phyloP scores from a whole-genome alignment of 441 rosid species.

The Brassica hybrid region DNA sequence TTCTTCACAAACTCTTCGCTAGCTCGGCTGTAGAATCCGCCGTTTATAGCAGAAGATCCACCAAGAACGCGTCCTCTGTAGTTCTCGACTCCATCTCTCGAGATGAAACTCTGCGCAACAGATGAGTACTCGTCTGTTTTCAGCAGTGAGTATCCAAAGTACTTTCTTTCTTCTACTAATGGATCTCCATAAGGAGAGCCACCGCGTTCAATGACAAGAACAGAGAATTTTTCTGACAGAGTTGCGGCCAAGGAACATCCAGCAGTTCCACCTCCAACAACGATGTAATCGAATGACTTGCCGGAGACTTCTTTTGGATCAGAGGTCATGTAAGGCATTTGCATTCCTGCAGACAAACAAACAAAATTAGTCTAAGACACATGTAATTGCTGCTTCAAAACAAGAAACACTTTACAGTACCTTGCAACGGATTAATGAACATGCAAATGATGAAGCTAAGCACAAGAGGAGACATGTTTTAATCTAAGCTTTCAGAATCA shows the following conservation, averaged over 20 bases:
- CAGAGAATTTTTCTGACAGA: conserved; percentile 63
- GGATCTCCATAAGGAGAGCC: conserved; percentile 73
- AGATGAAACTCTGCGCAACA: conserved; percentile 61
- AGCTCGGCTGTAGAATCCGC: conserved; percentile 79
- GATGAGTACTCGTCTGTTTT: conserved; percentile 64
- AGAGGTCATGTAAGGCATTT: conserved; percentile 62
- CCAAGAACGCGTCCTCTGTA: conserved; percentile 74
- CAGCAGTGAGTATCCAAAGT: conserved; percentile 61
- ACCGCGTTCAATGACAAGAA: conserved; percentile 69
- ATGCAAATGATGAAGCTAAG: conserved; percentile 28
- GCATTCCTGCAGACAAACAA: conserved; percentile 20
- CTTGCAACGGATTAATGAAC: conserved; percentile 27
- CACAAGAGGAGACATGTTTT: conserved; percentile 34
- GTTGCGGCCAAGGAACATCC: conserved; percentile 78
- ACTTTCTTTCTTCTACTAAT: conserved; percentile 43
- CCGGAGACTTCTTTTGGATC: conserved; percentile 61
- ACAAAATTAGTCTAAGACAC: no score
- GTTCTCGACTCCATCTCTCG: conserved; percentile 59
- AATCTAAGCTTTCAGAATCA: not conserved
- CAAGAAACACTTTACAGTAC: not conserved
- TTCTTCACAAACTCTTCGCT: conserved; percentile 54
- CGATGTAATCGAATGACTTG: conserved; percentile 69
- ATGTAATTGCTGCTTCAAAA: no score
- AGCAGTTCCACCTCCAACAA: conserved; percentile 77
- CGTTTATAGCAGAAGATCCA: conserved; percentile 80